phyloP scores from a whole-genome alignment of 805 yeast species.

The Teunomyces stri region DNA sequence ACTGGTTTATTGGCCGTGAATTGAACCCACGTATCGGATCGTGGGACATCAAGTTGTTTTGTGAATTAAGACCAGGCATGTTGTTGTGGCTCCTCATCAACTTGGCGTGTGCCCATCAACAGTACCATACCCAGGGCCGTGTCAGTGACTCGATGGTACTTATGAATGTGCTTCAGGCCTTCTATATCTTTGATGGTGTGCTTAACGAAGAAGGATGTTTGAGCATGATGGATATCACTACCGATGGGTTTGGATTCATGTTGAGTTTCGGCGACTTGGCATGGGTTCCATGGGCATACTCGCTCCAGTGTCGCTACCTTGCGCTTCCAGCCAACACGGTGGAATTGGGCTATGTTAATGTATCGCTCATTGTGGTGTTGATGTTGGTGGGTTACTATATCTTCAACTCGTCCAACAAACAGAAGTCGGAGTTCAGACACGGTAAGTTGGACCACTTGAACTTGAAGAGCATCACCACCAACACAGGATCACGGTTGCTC shows the following conservation, averaged over 20 bases:
- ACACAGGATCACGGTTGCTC: slow-evolving; percentile 74
- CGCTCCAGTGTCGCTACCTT: slow-evolving; percentile 80
- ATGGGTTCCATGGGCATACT: slow-evolving; percentile 88
- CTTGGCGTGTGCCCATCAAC: slow-evolving; percentile 76
- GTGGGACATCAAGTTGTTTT: slow-evolving; percentile 86
- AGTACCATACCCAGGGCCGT: slow-evolving; percentile 58
- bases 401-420: slow-evolving; percentile 80
- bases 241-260: slow-evolving; percentile 98
- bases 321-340: slow-evolving; percentile 54
- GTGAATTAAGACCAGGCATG: slow-evolving; percentile 95
- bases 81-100: slow-evolving; percentile 80
- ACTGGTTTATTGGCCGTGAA: slow-evolving; percentile 97
- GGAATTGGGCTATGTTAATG: slow-evolving; percentile 45
- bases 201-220: slow-evolving; percentile 85
- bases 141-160: slow-evolving; percentile 71
- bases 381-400: slow-evolving; percentile 71
- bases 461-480: slow-evolving; percentile 58
- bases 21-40: slow-evolving; percentile 84
- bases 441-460: slow-evolving; percentile 71
- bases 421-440: slow-evolving; percentile 78
- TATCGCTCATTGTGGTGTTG: slow-evolving; percentile 42
- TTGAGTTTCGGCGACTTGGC: slow-evolving; percentile 90
- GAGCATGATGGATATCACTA: slow-evolving; percentile 93
- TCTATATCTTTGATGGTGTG: slow-evolving; percentile 89
- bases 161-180: slow-evolving; percentile 67